These are phyloP conservation scores for Camellia japonica DNA, from an alignment of 148 eudicot species.

Conservation along the genomic window DNA sequence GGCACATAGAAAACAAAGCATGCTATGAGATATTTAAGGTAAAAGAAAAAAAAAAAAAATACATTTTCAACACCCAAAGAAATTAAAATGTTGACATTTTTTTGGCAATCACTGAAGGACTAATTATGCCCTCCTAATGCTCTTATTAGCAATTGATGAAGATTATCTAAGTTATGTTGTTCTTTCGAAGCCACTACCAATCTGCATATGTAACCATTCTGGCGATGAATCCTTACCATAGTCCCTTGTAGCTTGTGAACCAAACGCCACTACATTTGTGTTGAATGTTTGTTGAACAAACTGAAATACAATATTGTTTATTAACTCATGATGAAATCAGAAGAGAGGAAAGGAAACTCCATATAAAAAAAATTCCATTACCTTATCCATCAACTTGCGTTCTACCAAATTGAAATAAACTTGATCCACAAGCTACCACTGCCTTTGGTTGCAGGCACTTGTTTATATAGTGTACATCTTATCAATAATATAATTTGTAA, in stretches of 20 bases:
- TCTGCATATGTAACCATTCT: slow-evolving; percentile 92
- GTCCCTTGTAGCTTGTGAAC: slow-evolving; percentile 61
- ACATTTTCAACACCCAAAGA: neutral
- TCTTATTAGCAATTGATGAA: slow-evolving; percentile 21
- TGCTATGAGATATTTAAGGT: neutral
- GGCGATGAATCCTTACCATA: slow-evolving; percentile 61
- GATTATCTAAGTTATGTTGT: slow-evolving; percentile 34
- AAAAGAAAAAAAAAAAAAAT: neutral
- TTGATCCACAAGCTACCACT: neutral
- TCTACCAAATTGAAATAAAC: neutral
- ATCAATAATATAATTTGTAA: neutral
- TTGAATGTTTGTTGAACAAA: slow-evolving; percentile 67
- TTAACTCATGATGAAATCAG: neutral
- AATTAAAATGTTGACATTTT: slow-evolving; percentile 12
- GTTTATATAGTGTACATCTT: neutral
- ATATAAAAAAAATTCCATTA: neutral
- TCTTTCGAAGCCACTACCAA: slow-evolving; percentile 79
- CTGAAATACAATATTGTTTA: slow-evolving; percentile 35
- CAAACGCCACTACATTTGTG: slow-evolving; percentile 47
- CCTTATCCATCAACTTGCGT: neutral
- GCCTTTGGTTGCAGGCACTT: neutral
- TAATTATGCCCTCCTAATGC: slow-evolving; percentile 13
- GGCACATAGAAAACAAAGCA: neutral
- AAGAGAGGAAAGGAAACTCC: slow-evolving; percentile 2
- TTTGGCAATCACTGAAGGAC: slow-evolving; percentile 16